Conservation (phyloP, 164 flowering plant genomes). For the Macadamia tetraphylla region DNA sequence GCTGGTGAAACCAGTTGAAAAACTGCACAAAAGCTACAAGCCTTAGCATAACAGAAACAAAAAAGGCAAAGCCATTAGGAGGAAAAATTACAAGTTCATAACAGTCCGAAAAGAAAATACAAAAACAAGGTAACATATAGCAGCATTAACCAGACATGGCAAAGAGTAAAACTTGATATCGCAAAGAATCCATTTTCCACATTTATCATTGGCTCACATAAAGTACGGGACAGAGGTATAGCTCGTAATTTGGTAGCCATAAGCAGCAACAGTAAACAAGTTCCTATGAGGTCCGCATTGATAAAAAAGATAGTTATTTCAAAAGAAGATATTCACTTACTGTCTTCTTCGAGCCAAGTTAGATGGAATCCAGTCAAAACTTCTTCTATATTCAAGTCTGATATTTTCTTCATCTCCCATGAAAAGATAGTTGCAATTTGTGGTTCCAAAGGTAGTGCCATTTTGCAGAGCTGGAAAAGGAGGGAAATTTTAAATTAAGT, state of each 20-base stretch:
- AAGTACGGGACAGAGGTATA: not conserved
- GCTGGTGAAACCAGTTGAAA: constrained; percentile 69
- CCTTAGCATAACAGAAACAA: constrained; percentile 3
- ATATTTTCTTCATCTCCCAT: constrained; percentile 9
- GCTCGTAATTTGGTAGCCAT: not conserved
- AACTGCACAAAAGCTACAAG: constrained; percentile 41
- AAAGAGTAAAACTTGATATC: too few relatives aligned
- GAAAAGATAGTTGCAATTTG: constrained; percentile 9
- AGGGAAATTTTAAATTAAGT: not conserved
- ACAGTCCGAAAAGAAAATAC: too few relatives aligned
- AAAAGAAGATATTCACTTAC: constrained; percentile 20
- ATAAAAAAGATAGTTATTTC: too few relatives aligned
- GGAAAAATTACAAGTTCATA: too few relatives aligned
- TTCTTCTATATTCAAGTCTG: constrained; percentile 11
- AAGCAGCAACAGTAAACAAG: not conserved
- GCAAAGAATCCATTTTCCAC: too few relatives aligned
- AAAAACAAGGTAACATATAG: too few relatives aligned
- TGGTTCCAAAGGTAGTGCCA: constrained; percentile 3
- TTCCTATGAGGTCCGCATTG: not conserved
- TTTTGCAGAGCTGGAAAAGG: constrained; percentile 26
- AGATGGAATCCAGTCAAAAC: constrained; percentile 15
- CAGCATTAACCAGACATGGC: too few relatives aligned
- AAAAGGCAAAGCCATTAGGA: too few relatives aligned
- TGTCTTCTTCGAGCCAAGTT: constrained; percentile 16
- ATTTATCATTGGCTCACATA: too few relatives aligned